phyloP scores from a whole-genome alignment of 441 rosid genomes.

The Syzygium malaccense region DNA sequence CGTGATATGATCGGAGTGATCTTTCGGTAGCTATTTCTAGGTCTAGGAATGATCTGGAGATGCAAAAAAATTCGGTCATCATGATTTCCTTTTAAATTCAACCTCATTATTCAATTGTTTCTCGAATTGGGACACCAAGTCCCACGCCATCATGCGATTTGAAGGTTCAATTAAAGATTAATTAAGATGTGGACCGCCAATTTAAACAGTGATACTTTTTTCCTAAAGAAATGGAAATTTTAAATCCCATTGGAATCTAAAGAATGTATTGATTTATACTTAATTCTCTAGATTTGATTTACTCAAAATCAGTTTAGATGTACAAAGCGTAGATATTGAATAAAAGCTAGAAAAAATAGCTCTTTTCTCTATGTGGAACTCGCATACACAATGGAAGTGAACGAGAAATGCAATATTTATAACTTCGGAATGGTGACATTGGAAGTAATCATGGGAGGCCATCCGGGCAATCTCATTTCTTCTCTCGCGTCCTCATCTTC shows the following conservation, averaged over 20 bases:
- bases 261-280: no score
- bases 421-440: conserved; percentile 23
- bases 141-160: not conserved
- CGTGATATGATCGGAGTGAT: no score
- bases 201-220: not conserved
- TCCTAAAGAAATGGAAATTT: not conserved
- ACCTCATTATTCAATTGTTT: not conserved
- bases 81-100: not conserved
- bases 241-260: not conserved
- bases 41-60: not conserved
- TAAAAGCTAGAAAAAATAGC: no score
- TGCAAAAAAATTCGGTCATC: not conserved
- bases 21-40: not conserved
- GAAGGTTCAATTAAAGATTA: not conserved
- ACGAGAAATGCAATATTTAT: conserved; percentile 29
- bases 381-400: conserved; percentile 26
- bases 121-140: not conserved
- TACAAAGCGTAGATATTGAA: not conserved
- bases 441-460: not conserved
- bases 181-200: not conserved
- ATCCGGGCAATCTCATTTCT: not conserved
- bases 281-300: no score
- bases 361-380: conserved; percentile 11
- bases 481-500: not conserved
- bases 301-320: no score